Conservation (phyloP, 176 grass and related monocot species). For the Hordeum marinum region DNA sequence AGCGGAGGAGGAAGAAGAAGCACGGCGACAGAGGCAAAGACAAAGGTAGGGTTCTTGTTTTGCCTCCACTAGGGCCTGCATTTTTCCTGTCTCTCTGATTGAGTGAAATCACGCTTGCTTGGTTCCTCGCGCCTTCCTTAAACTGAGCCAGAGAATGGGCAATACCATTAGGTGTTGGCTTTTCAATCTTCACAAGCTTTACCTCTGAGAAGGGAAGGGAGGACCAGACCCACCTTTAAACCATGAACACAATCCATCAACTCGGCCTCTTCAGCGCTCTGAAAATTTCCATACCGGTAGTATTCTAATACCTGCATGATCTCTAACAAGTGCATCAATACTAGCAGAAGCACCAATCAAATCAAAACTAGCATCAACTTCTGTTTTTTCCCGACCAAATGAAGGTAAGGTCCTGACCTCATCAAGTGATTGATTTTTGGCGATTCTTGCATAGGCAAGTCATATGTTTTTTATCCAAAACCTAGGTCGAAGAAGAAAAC, state of each 20-base stretch:
- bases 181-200: background rate
- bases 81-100: background rate
- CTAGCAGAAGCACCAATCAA: background rate
- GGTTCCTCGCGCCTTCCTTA: background rate
- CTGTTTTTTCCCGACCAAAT: background rate
- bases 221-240: background rate
- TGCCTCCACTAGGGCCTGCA: background rate
- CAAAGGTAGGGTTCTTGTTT: constrained; percentile 50
- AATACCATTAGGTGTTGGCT: background rate
- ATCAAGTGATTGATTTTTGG: background rate
- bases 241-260: background rate
- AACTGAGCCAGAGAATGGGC: background rate
- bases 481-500: background rate
- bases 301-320: background rate
- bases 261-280: background rate
- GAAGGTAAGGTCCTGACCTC: background rate
- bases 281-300: background rate
- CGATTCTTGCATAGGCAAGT: background rate
- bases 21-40: constrained; percentile 45
- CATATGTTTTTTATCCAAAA: background rate
- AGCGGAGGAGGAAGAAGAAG: constrained; percentile 49
- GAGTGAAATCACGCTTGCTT: background rate
- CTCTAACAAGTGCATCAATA: background rate
- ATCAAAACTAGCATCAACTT: background rate
- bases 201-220: background rate